Evolutionary conservation across 495 filamentous ascomycete genomes (phyloP).

Genomic region (Aspergillus incahuasiensis): DNA sequence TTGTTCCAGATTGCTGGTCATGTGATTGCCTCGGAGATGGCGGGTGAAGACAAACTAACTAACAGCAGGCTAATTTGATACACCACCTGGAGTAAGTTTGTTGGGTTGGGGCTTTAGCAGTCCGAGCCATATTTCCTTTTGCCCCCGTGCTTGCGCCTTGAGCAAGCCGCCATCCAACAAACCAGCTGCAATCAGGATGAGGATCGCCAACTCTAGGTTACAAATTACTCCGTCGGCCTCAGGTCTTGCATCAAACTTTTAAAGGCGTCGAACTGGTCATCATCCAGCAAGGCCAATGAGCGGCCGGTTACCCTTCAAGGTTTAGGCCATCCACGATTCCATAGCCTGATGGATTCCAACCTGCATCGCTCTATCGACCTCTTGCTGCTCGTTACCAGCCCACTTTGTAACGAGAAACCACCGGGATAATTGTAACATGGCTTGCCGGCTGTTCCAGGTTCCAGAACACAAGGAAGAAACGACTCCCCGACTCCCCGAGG

Average conservation of each 20-base stretch:
- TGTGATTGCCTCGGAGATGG: neutral
- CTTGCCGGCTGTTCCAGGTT: constrained; percentile 1
- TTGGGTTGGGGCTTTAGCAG: too few species aligned
- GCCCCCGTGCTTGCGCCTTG: neutral
- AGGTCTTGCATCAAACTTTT: neutral
- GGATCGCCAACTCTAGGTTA: neutral
- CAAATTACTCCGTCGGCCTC: neutral
- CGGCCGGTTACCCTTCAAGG: neutral
- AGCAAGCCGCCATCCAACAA: neutral
- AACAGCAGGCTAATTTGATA: neutral
- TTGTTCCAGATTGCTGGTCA: neutral
- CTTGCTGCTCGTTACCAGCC: neutral
- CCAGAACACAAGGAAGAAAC: constrained; percentile 5
- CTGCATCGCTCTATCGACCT: neutral
- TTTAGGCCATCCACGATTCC: neutral
- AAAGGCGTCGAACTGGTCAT: neutral
- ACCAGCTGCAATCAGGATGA: neutral
- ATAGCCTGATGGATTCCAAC: neutral
- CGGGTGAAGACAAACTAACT: neutral
- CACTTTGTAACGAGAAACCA: neutral
- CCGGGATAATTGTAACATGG: constrained; percentile 3
- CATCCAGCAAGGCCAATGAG: neutral
- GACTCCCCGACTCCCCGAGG: neutral
- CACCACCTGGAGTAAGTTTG: too few species aligned
- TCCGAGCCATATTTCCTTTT: neutral